Conservation (phyloP, 306 rosid species). For the Luffa acutangula region DNA sequence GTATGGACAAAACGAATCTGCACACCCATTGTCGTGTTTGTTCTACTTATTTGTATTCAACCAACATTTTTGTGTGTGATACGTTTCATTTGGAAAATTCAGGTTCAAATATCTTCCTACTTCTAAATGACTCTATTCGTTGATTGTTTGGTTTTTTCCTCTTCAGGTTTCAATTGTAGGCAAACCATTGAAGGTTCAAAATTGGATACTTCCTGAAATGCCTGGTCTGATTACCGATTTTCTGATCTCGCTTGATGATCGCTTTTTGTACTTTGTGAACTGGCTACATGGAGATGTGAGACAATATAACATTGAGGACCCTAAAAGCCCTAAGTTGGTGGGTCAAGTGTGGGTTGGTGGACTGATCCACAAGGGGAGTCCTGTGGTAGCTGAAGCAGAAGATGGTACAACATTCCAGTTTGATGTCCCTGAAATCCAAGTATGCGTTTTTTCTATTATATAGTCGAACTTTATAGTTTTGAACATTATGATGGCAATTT, state of each 20-base stretch:
- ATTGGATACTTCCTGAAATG: conserved; percentile 94
- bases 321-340: conserved; percentile 44
- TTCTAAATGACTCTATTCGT: not conserved
- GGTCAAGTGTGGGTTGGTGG: conserved; percentile 96
- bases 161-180: conserved; percentile 63
- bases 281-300: conserved; percentile 98
- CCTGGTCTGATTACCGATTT: conserved; percentile 91
- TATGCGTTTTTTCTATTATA: conserved; percentile 13
- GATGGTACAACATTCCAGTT: conserved; percentile 64
- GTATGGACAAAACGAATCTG: conserved; percentile 22
- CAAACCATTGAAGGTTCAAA: conserved; percentile 71
- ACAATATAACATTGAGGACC: conserved; percentile 76
- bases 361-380: conserved; percentile 65
- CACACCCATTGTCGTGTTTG: not conserved
- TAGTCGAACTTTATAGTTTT: not conserved
- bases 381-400: conserved; percentile 43
- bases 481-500: not conserved
- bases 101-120: not conserved
- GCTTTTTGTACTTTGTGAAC: conserved; percentile 72
- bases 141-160: not conserved
- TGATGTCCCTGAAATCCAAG: conserved; percentile 82
- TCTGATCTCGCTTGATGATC: conserved; percentile 83
- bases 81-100: not conserved
- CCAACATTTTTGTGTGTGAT: not conserved
- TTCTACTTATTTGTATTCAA: not conserved